Conservation (phyloP, 768 basidiomycete species). For the Rhizopogon roseolus region DNA sequence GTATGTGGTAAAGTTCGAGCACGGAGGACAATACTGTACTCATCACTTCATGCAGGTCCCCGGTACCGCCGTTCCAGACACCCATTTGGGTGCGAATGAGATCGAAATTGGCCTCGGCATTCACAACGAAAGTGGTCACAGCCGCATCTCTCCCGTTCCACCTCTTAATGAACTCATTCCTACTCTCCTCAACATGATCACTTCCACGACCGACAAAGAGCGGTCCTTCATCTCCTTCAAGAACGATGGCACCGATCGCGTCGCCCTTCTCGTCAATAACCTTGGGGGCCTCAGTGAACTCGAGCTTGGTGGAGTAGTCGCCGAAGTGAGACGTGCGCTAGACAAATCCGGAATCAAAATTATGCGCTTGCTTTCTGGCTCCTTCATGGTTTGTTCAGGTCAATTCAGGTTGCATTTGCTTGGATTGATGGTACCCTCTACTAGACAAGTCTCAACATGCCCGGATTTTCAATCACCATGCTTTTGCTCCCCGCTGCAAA, state of each 20-base stretch:
- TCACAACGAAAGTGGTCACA: conserved; percentile 83
- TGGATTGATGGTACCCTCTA: conserved; percentile 1
- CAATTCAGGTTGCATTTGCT: not conserved
- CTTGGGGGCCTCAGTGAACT: conserved; percentile 83
- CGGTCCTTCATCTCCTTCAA: conserved; percentile 73
- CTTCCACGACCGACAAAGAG: conserved; percentile 69
- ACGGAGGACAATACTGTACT: not conserved
- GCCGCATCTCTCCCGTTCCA: conserved; percentile 66
- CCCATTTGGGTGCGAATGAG: conserved; percentile 55
- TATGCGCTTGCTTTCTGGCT: conserved; percentile 66
- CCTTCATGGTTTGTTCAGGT: conserved; percentile 67
- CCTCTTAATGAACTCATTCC: conserved; percentile 64
- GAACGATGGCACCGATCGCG: conserved; percentile 55
- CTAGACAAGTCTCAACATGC: conserved; percentile 89
- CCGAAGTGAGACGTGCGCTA: conserved; percentile 54
- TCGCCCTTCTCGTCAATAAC: conserved; percentile 84
- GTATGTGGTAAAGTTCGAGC: conserved; percentile 32
- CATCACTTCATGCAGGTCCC: conserved; percentile 51
- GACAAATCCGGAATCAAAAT: conserved; percentile 51
- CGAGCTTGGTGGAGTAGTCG: conserved; percentile 66
- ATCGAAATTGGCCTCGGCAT: conserved; percentile 91
- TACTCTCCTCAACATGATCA: conserved; percentile 66
- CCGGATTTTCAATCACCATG: conserved; percentile 83
- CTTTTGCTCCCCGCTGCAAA: conserved; percentile 59
- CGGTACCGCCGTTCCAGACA: conserved; percentile 58